Evolutionary conservation across 2,329 filamentous ascomycete genomes (phyloP).

Genomic region (Fusarium oxysporum): DNA sequence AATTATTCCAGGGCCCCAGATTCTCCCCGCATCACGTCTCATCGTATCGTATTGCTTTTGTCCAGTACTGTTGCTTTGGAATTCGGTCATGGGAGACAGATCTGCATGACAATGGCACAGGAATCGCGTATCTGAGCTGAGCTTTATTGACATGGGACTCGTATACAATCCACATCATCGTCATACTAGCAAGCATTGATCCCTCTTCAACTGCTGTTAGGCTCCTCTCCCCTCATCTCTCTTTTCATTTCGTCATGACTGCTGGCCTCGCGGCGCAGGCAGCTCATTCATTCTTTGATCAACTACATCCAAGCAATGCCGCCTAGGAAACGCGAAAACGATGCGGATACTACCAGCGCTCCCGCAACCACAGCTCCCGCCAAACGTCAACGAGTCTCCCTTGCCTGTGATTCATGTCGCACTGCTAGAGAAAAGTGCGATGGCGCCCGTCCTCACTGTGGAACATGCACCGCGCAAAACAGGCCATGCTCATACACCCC

Average conservation of each 20-base stretch:
- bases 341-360: conserved; percentile 44
- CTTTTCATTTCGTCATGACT: conserved; percentile 40
- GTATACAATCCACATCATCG: conserved; percentile 1
- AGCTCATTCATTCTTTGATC: conserved; percentile 31
- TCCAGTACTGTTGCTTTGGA: background rate
- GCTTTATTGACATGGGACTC: conserved; percentile 40
- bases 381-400: conserved; percentile 74
- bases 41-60: conserved; percentile 10
- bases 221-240: background rate
- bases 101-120: conserved; percentile 31
- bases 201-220: background rate
- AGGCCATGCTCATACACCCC: conserved; percentile 78
- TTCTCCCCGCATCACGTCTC: conserved; percentile 39
- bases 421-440: conserved; percentile 79
- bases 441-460: conserved; percentile 73
- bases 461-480: conserved; percentile 72
- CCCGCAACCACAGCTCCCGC: conserved; percentile 41
- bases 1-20: conserved; percentile 42
- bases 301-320: conserved; percentile 51
- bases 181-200: conserved; percentile 32
- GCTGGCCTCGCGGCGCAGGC: conserved; percentile 38
- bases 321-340: conserved; percentile 51
- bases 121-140: conserved; percentile 24
- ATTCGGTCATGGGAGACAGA: conserved; percentile 15
- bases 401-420: conserved; percentile 77